phyloP scores from a whole-genome alignment of 331 rosid species.

The Dryas integrifolia region DNA sequence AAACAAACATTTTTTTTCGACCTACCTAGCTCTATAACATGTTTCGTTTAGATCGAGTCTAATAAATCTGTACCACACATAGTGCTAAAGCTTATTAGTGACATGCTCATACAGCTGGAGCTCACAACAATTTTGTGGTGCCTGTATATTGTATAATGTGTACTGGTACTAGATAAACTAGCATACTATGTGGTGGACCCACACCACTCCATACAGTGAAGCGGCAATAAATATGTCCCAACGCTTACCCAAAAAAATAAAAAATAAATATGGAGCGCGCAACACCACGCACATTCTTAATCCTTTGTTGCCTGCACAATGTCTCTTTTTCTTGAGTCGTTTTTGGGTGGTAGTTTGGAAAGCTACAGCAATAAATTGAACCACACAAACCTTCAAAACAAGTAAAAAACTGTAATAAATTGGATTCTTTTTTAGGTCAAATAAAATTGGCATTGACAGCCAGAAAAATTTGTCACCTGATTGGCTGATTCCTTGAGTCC shows the following conservation, averaged over 20 bases:
- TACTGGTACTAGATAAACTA: background rate
- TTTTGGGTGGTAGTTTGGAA: slow-evolving; percentile 20
- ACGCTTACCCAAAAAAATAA: no score
- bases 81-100: background rate
- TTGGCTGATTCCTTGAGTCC: slow-evolving; percentile 11
- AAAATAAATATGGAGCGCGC: no score
- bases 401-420: no score
- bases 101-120: slow-evolving; percentile 13
- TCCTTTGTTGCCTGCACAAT: background rate
- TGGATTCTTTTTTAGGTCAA: no score
- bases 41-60: background rate
- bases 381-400: no score
- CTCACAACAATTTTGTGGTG: slow-evolving; percentile 25
- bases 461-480: background rate
- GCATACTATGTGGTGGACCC: slow-evolving; percentile 13
- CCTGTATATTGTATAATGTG: background rate
- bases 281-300: no score
- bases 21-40: background rate
- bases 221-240: no score
- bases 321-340: background rate
- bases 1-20: background rate
- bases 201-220: background rate
- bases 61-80: slow-evolving; percentile 6
- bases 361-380: background rate
- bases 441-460: no score